Evolutionary conservation across 352 stramenopile species (phyloP), one percentile per base, ranked within the genome.

Genomic region (Pythium insidiosum): DNA sequence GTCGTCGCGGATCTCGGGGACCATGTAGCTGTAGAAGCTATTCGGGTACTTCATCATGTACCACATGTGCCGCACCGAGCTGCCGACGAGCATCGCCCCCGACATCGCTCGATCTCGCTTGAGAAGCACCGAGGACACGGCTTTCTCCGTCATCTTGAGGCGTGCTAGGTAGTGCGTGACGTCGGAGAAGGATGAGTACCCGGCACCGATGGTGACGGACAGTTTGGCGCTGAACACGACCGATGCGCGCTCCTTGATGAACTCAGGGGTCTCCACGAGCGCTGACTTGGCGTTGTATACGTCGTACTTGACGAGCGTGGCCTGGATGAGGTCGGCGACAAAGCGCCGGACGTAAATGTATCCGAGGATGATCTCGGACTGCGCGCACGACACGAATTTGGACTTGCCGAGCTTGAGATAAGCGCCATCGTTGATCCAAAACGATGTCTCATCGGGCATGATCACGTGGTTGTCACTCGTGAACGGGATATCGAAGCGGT

Each of bases 11-110:
- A n/a, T n/a, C n/a, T n/a, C n/a, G n/a, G n/a, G n/a, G 11, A 25
- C n/a, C 23, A 67, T 48, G 10, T 21, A 9, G 26, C 56, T 70
- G 49, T 66, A 70, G 52, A 52, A 70, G 18, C 63, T 58, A n/a
- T n/a, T n/a, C 6, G 61, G 61, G 21, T 71, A 71, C 12, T 22
- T 30, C 10, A 46, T 43, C 53, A 58, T 65, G 38, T 52, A 56
- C 28, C 55, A 36, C 31, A 71, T 43, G 57, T 68, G 65, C 4
- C 61, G 57, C 5, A 60, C 9, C 2, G 37, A 58, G 7, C 57
- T 56, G 1, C 57, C 53, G 25, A 61, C 50, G 2, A 25, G 23
- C 12, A 51, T 37, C n/a, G 43, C 33, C 12, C 38, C 52, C 12
- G 53, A 20, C 10, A 70, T 19, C 18, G 56, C 64, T 34, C 50